Evolutionary conservation across 345 rosid genomes (phyloP), one percentile per base, ranked within the genome.

Genomic region (Populus deltoides): DNA sequence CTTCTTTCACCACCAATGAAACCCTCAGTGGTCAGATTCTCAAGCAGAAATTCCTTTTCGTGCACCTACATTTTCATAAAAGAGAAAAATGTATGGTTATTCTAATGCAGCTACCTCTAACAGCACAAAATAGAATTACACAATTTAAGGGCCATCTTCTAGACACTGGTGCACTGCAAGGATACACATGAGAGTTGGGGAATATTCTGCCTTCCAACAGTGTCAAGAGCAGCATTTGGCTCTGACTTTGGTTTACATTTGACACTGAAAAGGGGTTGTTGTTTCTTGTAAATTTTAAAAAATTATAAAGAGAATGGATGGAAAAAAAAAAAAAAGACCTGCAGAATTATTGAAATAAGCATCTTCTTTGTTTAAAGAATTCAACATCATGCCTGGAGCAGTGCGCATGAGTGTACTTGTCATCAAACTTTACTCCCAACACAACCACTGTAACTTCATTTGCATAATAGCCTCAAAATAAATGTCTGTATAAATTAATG

Each of bases 1-100:
- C 92, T 84, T 82, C 88, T 89, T 45, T 93, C 97, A 53, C 89
- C 89, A 13, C 92, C 90, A 4, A 89, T 75, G 68, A 93, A 72
- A 4, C 94, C 97, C 85, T 95, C 99, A 4, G 88, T 81, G 0
- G 77, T 80, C 88, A 96, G 83, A 78, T 96, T 93, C 88, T 90
- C 86, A 22, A 96, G 91, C 85, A 90, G 77, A 84, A 93, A 88
- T 78, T 93, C 98, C 84, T 96, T 95, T 80, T 93, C 98, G 82
- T 90, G 94, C 71, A 93, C 88, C 97, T 93, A 86, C 55, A 73
- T 79, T 71, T 47, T 77, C 36, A 84, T 47, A 57, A 9, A 55
- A 6, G 25, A 66, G 49, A 36, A n/a, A 77, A 36, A n/a, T 36
- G 63, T 6, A 7, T 33, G 57, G 63, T n/a, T n/a, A 51, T 25